Evolutionary conservation across 495 filamentous ascomycete species (phyloP).

Genomic region (Parmelia sp.): DNA sequence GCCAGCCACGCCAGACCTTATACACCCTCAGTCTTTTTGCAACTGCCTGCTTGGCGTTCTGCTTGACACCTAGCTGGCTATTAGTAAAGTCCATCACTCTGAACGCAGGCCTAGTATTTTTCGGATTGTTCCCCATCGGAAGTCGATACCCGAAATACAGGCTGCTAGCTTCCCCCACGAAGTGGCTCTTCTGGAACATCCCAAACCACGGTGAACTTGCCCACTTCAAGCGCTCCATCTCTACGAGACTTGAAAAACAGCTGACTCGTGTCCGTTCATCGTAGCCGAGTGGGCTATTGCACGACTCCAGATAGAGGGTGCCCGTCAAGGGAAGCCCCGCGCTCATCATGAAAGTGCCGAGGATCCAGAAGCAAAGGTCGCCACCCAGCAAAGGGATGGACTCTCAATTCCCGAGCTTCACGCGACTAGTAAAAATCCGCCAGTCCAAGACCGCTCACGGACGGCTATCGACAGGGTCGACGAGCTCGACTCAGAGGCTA

Average conservation of each 20-base stretch:
- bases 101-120: constrained; percentile 31
- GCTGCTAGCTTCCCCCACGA: constrained; percentile 31
- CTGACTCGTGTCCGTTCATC: not conserved
- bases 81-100: constrained; percentile 28
- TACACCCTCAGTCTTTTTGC: constrained; percentile 27
- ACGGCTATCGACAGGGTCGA: not conserved
- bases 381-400: not conserved
- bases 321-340: not conserved
- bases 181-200: constrained; percentile 35
- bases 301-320: constrained; percentile 25
- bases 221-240: constrained; percentile 1
- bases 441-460: not conserved
- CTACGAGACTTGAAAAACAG: not conserved
- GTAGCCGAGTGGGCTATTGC: constrained; percentile 28
- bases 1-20: constrained; percentile 27
- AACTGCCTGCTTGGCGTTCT: constrained; percentile 15
- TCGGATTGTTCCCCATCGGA: constrained; percentile 33
- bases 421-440: not conserved
- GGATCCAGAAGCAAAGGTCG: not conserved
- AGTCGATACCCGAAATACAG: constrained; percentile 34
- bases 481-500: not conserved
- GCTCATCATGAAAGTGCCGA: not conserved
- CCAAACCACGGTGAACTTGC: constrained; percentile 27
- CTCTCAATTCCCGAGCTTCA: not conserved
- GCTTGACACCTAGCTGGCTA: constrained; percentile 21